These are phyloP conservation scores for Centaurea solstitialis DNA, from an alignment of 129 eudicot genomes.

Conservation along the genomic window DNA sequence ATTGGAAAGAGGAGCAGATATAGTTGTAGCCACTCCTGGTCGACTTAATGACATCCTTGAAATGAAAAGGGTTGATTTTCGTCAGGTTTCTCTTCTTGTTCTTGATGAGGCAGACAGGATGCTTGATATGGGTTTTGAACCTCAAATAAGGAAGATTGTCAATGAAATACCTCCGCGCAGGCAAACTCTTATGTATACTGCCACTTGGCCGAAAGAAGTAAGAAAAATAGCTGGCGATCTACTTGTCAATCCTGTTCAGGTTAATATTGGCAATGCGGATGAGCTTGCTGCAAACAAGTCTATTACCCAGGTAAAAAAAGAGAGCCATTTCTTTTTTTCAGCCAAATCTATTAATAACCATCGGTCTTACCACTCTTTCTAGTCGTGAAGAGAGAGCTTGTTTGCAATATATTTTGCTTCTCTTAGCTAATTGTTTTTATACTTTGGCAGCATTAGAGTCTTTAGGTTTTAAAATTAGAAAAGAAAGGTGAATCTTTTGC, in stretches of 20 bases:
- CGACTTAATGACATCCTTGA: constrained; percentile 96
- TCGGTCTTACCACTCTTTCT: not conserved
- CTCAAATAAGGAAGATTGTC: constrained; percentile 94
- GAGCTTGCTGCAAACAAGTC: constrained; percentile 97
- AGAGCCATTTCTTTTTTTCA: not conserved
- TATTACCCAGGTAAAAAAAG: constrained; percentile 73
- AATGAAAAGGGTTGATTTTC: constrained; percentile 74
- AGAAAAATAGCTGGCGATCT: constrained; percentile 87
- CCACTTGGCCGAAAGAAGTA: constrained; percentile 99
- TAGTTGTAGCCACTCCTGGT: constrained; percentile 98
- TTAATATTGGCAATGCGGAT: constrained; percentile 90
- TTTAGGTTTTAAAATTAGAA: not conserved
- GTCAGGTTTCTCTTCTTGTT: constrained; percentile 85
- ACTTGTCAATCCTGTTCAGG: constrained; percentile 85
- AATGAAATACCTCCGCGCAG: constrained; percentile 90
- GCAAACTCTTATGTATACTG: constrained; percentile 96
- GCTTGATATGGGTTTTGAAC: constrained; percentile 99
- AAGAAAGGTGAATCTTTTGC: not conserved
- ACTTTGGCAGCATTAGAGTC: not conserved
- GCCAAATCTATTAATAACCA: not conserved
- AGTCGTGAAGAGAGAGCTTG: not conserved
- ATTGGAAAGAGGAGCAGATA: constrained; percentile 82
- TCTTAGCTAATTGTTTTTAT: not conserved
- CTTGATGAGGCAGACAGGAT: constrained; percentile 97
- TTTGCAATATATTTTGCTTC: too few relatives aligned